A percentile compares a stretch with the other conserved stretches of the same genome.
Evolutionary conservation across 768 basidiomycete species (phyloP).

Genomic region (Lactarius hengduanensis): DNA sequence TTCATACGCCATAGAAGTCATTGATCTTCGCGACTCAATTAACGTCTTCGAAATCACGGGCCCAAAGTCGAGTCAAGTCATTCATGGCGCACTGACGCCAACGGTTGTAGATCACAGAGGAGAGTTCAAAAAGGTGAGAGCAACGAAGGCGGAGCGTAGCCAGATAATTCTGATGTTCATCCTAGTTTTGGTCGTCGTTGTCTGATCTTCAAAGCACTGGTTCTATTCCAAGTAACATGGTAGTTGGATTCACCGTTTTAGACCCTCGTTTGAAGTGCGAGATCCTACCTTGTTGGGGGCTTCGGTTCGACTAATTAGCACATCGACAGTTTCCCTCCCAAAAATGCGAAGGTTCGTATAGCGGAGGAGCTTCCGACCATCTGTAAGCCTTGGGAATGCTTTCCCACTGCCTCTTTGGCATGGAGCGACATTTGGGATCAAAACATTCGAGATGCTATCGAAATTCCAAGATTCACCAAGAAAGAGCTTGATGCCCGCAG

Average conservation of each 20-base stretch:
- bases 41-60: constrained; percentile 91
- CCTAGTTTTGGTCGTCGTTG: constrained; percentile 68
- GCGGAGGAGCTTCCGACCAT: constrained; percentile 33
- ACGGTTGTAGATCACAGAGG: constrained; percentile 41
- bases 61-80: constrained; percentile 72
- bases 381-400: constrained; percentile 38
- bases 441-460: constrained; percentile 46
- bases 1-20: constrained; percentile 54
- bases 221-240: constrained; percentile 68
- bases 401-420: constrained; percentile 60
- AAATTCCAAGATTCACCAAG: constrained; percentile 70
- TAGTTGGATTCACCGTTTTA: constrained; percentile 73
- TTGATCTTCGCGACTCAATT: constrained; percentile 66
- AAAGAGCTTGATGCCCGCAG: constrained; percentile 84
- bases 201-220: constrained; percentile 60
- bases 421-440: constrained; percentile 75
- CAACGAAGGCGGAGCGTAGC: neutral
- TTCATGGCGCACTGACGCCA: constrained; percentile 39
- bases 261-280: constrained; percentile 86
- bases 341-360: constrained; percentile 54
- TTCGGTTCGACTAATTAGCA: neutral
- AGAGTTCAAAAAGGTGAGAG: constrained; percentile 58
- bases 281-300: neutral
- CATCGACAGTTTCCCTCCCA: constrained; percentile 72
- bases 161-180: constrained; percentile 6